Evolutionary conservation across 495 filamentous ascomycete genomes (phyloP).

Genomic region (Xylaria cubensis): DNA sequence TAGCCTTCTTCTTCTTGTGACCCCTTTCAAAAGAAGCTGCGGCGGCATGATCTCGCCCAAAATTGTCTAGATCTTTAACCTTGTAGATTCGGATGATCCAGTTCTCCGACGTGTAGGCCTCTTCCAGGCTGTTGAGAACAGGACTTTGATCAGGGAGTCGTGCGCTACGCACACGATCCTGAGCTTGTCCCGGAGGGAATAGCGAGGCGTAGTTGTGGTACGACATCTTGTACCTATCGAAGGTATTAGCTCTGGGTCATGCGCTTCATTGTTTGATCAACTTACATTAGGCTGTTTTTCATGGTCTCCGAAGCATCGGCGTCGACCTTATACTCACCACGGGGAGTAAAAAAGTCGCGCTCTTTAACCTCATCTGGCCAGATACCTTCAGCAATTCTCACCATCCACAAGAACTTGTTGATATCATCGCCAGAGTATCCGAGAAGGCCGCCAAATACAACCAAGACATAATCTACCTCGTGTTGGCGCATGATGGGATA

Average conservation of each 20-base stretch:
- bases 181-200: slow-evolving; percentile 90
- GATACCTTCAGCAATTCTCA: slow-evolving; percentile 97
- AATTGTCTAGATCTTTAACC: slow-evolving; percentile 97
- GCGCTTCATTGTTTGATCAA: slow-evolving; percentile 1
- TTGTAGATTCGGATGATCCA: slow-evolving; percentile 99
- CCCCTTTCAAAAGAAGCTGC: slow-evolving; percentile 91
- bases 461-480: slow-evolving; percentile 96
- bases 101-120: slow-evolving; percentile 99
- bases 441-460: slow-evolving; percentile 95
- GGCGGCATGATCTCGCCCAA: slow-evolving; percentile 85
- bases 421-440: slow-evolving; percentile 99
- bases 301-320: slow-evolving; percentile 94
- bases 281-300: slow-evolving; percentile 98
- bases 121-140: slow-evolving; percentile 85
- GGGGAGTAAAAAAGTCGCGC: slow-evolving; percentile 91
- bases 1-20: slow-evolving; percentile 88
- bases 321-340: slow-evolving; percentile 96
- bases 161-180: slow-evolving; percentile 85
- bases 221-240: slow-evolving; percentile 97
- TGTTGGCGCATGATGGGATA: slow-evolving; percentile 98
- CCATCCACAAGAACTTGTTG: slow-evolving; percentile 99
- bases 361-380: slow-evolving; percentile 99
- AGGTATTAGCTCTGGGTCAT: slow-evolving; percentile 45
- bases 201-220: slow-evolving; percentile 97
- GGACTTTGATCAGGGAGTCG: slow-evolving; percentile 86